Conservation (phyloP, 148 eudicot species). For the Camellia japonica region DNA sequence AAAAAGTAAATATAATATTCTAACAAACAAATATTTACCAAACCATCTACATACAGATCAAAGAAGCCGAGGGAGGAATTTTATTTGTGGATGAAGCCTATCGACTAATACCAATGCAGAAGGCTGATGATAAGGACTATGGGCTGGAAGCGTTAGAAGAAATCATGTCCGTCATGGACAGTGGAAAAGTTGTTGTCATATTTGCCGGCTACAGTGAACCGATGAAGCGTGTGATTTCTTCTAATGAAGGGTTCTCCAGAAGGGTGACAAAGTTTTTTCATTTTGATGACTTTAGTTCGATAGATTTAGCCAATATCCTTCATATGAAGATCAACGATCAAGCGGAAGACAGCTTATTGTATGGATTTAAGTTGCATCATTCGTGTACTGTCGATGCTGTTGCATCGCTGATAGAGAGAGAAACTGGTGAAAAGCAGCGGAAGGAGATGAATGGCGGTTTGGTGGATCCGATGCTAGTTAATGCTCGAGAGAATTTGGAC, state of each 20-base stretch:
- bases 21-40: neutral
- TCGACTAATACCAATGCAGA: slow-evolving; percentile 95
- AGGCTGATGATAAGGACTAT: slow-evolving; percentile 95
- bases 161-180: slow-evolving; percentile 98
- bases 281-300: slow-evolving; percentile 67
- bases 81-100: slow-evolving; percentile 97
- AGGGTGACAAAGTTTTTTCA: slow-evolving; percentile 93
- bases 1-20: neutral
- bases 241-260: slow-evolving; percentile 96
- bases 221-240: slow-evolving; percentile 92
- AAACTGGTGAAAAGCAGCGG: slow-evolving; percentile 70
- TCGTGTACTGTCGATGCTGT: slow-evolving; percentile 66
- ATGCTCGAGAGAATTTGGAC: slow-evolving; percentile 87
- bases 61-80: slow-evolving; percentile 98
- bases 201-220: slow-evolving; percentile 98
- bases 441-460: slow-evolving; percentile 95
- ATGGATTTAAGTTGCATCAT: slow-evolving; percentile 77
- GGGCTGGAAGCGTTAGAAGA: slow-evolving; percentile 97
- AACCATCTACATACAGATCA: slow-evolving; percentile 52
- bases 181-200: slow-evolving; percentile 88
- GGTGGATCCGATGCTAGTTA: slow-evolving; percentile 82
- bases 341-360: slow-evolving; percentile 60
- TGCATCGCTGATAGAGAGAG: slow-evolving; percentile 61
- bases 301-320: slow-evolving; percentile 76
- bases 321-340: slow-evolving; percentile 69